A percentile compares a stretch with the other conserved stretches of the same genome.
phyloP scores from a whole-genome alignment of 2,329 filamentous ascomycete genomes.

The Ophiostoma piceae region DNA sequence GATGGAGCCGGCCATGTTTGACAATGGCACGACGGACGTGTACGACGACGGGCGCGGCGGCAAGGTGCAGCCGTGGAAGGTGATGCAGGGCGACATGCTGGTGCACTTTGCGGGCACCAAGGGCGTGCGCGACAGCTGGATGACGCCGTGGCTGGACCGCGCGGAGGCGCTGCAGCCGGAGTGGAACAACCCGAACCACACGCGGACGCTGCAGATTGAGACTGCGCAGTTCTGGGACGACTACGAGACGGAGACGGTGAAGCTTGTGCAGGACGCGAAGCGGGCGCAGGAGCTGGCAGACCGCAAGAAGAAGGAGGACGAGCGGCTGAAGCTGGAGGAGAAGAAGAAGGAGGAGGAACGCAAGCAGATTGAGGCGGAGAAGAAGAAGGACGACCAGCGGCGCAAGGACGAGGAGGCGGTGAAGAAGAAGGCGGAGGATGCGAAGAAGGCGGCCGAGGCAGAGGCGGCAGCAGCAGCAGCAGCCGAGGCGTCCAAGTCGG shows the following conservation, averaged over 20 bases:
- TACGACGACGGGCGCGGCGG: conserved; percentile 30
- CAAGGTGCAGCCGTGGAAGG: conserved; percentile 32
- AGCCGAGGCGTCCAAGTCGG: not conserved
- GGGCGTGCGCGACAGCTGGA: conserved; percentile 34
- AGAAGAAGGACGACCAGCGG: conserved; percentile 23
- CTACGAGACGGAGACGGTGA: conserved; percentile 23
- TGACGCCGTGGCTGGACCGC: conserved; percentile 32
- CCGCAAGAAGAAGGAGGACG: conserved; percentile 21
- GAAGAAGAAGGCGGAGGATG: conserved; percentile 22
- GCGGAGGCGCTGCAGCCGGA: conserved; percentile 31
- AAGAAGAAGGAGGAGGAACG: conserved; percentile 22
- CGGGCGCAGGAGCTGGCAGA: conserved; percentile 17
- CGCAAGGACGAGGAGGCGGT: conserved; percentile 16
- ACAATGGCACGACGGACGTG: conserved; percentile 31
- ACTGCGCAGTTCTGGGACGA: conserved; percentile 29
- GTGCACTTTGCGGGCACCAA: conserved; percentile 33
- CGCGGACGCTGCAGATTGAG: conserved; percentile 25
- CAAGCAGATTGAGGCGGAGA: conserved; percentile 14
- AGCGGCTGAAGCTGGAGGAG: conserved; percentile 20
- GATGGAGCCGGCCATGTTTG: conserved; percentile 31
- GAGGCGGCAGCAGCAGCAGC: not conserved
- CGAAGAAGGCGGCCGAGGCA: conserved; percentile 1
- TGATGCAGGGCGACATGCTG: conserved; percentile 33
- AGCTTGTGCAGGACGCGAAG: conserved; percentile 18
- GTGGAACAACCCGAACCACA: conserved; percentile 31